Evolutionary conservation across 371 early-diverging fungal species (phyloP), one percentile per base, ranked within the genome.

Genomic region (Paraphysoderma sedebokerense): DNA sequence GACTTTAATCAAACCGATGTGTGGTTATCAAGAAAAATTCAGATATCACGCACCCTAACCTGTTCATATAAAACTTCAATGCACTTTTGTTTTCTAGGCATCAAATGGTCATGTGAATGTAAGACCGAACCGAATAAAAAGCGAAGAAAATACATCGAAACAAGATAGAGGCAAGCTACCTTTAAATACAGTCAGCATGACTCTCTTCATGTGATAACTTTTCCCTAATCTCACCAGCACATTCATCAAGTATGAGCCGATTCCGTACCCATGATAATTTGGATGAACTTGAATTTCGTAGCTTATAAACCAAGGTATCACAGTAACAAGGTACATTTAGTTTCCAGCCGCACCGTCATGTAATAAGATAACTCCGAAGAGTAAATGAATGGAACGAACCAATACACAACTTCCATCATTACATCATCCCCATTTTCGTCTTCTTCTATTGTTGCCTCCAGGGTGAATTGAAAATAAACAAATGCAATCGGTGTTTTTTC

Each of bases 161-260:
- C 20, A 17, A 35, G 22, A 47, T 47, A 34, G 13, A 19, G 30
- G 23, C 3, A 22, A 13, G 28, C 45, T 67, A 74, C 77, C 66
- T 67, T 71, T 72, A 44, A 74, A 72, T 7, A 77, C 77, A 0
- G 77, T 77, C 48, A 77, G 39, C 77, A 77, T 77, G 15, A 71
- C 66, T 48, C 73, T 77, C 38, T 74, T 72, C 72, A 77, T 71
- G 17, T 60, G 47, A 60, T 72, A 64, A 26, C 57, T 35, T 23
- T 29, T 45, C 12, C 75, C 75, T 47, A 74, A 67, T 6, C 53
- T 47, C 36, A 60, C 58, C 7, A 77, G 50, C 1, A 73, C 37
- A 12, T 53, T 37, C 61, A 77, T 69, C 17, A 77, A 52, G 40
- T 56, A 61, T 15, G 66, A 68, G 8, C 77, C 77, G 13, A 77